Conservation (phyloP, 129 eudicot species). For the Lonicera japonica region DNA sequence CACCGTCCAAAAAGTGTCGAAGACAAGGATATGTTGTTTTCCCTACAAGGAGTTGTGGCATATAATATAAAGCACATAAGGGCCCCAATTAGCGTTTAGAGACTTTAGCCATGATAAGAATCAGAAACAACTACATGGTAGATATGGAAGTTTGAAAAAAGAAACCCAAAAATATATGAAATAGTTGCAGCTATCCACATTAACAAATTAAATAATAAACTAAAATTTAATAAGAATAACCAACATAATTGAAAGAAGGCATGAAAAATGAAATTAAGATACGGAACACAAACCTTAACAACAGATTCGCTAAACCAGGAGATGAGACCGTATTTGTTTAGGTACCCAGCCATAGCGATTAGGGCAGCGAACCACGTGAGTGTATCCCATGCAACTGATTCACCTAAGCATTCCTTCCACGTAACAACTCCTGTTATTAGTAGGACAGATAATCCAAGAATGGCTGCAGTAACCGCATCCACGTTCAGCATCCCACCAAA, state of each 20-base stretch:
- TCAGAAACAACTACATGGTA: no score
- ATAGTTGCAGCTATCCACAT: no score
- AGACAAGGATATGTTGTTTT: no score
- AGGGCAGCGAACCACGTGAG: conserved; percentile 99
- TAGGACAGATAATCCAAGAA: conserved; percentile 90
- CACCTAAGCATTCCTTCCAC: conserved; percentile 95
- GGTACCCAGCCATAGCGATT: conserved; percentile 99
- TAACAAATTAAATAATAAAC: no score
- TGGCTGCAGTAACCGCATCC: conserved; percentile 98
- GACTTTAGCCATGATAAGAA: no score
- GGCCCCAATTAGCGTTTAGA: no score
- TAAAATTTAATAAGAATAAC: not conserved
- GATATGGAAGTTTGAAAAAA: no score
- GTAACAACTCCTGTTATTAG: conserved; percentile 92
- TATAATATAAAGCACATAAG: no score
- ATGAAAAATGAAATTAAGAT: not conserved
- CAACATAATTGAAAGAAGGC: not conserved
- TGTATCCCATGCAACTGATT: conserved; percentile 98
- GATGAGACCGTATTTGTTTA: conserved; percentile 95
- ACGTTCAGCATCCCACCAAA: conserved; percentile 73
- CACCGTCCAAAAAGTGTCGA: no score
- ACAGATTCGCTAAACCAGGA: conserved; percentile 97
- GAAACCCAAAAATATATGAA: no score
- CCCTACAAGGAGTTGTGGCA: no score
- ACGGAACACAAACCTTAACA: conserved; percentile 52